phyloP scores from a whole-genome alignment of 768 basidiomycete genomes.

The Russula emetica region DNA sequence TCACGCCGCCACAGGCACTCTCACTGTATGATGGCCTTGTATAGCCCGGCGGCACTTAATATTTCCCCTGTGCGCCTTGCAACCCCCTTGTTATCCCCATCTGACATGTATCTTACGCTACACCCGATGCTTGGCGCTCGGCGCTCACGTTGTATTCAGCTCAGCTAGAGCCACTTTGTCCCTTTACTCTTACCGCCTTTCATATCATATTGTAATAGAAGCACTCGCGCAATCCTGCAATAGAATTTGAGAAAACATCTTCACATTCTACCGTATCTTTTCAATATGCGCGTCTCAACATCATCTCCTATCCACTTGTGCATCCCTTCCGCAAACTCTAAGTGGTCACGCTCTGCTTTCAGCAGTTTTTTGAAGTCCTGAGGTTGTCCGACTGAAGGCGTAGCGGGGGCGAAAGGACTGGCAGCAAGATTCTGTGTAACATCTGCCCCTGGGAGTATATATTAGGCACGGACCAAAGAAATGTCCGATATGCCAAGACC shows the following conservation, averaged over 20 bases:
- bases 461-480: slow-evolving; percentile 21
- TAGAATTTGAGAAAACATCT: slow-evolving; percentile 23
- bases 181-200: background rate
- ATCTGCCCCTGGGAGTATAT: slow-evolving; percentile 58
- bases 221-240: background rate
- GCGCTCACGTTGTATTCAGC: slow-evolving; percentile 8
- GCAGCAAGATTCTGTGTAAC: slow-evolving; percentile 68
- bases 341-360: slow-evolving; percentile 87
- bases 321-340: slow-evolving; percentile 84
- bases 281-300: slow-evolving; percentile 72
- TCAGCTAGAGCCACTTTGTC: background rate
- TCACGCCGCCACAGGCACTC: slow-evolving; percentile 56
- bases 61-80: background rate
- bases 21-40: slow-evolving; percentile 95
- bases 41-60: slow-evolving; percentile 33
- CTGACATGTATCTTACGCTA: slow-evolving; percentile 11
- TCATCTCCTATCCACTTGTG: slow-evolving; percentile 82
- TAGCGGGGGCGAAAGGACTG: slow-evolving; percentile 58
- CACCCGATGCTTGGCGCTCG: slow-evolving; percentile 3
- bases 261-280: slow-evolving; percentile 65
- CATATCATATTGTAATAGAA: slow-evolving; percentile 13
- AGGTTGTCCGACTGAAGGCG: slow-evolving; percentile 48
- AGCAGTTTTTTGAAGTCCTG: slow-evolving; percentile 90
- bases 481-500: slow-evolving; percentile 33
- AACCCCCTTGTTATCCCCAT: slow-evolving; percentile 2